Base-by-base conservation (phyloP, 306 rosid species). In the Cucurbita moschata region DNA sequence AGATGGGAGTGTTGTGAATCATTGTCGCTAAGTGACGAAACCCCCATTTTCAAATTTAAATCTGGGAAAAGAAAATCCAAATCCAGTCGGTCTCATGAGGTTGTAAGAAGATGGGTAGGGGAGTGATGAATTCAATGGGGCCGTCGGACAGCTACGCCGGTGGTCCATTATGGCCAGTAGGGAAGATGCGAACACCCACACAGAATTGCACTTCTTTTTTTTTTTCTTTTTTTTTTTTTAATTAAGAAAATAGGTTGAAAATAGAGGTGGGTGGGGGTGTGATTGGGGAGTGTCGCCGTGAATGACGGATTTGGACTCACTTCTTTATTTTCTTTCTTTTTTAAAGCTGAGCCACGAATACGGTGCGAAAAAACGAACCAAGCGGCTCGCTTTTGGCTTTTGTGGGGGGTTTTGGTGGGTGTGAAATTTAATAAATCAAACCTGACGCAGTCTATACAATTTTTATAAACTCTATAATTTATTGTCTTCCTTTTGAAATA, bases 41-140 rank as follows among this genome's bases (percentile, higher is more conserved):
- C 35, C 35, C 3, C 35, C 35, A 30, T 30, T 30, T 30, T 30
- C 35, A 30, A 30, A 30, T 30, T 30, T 30, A 30, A 30, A 30
- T 30, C 35, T 30, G 35, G 35, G 3, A 30, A 30, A 30, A 30
- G 35, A 30, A 30, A 30, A 30, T 30, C 35, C 35, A 30, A 30
- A 30, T 30, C 35, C 35, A 30, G 35, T 30, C 35, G 35, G 35
- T 30, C 35, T 30, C 35, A 55, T 56, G 10, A 26, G 9, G 7
- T 5, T 26, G 0, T 12, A 10, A 12, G 19, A 60, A 39, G 38
- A 62, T 62, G 47, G 44, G 19, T 5, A 12, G 42, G 21, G 13
- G 73, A 68, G 73, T 49, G 73, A 69, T 69, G 47, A 69, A 5
- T 69, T 69, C 58, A 47, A 21, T 69, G 57, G 73, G 73, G 44